Percentiles rank a stretch among this genome's conserved stretches.
These are phyloP conservation scores for Nigrospora oryzae DNA, from an alignment of 2,329 filamentous ascomycete genomes.

Conservation along the genomic window DNA sequence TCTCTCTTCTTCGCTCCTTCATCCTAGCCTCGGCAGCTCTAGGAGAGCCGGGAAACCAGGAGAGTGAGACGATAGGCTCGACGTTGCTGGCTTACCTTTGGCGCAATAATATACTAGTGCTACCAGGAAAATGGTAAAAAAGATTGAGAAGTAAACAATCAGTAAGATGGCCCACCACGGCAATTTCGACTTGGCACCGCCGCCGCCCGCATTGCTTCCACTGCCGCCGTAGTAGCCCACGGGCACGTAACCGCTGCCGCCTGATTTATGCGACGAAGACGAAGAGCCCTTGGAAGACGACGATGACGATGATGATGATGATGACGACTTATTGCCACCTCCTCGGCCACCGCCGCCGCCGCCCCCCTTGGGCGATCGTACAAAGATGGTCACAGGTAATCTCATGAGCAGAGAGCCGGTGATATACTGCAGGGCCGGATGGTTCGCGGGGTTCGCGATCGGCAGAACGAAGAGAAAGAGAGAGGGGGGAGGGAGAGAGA, in stretches of 20 bases:
- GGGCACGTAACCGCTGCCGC: no score
- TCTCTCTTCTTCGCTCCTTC: no score
- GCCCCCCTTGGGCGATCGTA: constrained; percentile 2
- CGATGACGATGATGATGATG: no score
- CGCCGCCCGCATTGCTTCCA: not conserved
- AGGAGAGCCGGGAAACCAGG: not conserved
- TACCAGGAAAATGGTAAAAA: not conserved
- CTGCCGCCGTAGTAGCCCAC: not conserved
- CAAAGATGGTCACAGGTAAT: not conserved
- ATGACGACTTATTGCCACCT: not conserved
- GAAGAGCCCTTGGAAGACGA: not conserved
- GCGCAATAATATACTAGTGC: not conserved
- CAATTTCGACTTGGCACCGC: not conserved
- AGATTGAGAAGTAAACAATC: constrained; percentile 1
- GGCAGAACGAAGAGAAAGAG: no score
- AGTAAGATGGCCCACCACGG: constrained; percentile 3
- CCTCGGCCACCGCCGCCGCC: not conserved
- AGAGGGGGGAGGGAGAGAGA: no score
- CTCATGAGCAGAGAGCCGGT: no score
- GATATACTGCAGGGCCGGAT: no score
- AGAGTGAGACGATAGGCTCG: not conserved
- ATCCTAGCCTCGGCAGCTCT: not conserved
- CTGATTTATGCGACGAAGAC: no score
- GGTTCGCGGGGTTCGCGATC: no score
- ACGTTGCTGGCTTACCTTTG: not conserved